phyloP scores from a whole-genome alignment of 352 stramenopile species.

The Thalassiosira livingstoniorum region DNA sequence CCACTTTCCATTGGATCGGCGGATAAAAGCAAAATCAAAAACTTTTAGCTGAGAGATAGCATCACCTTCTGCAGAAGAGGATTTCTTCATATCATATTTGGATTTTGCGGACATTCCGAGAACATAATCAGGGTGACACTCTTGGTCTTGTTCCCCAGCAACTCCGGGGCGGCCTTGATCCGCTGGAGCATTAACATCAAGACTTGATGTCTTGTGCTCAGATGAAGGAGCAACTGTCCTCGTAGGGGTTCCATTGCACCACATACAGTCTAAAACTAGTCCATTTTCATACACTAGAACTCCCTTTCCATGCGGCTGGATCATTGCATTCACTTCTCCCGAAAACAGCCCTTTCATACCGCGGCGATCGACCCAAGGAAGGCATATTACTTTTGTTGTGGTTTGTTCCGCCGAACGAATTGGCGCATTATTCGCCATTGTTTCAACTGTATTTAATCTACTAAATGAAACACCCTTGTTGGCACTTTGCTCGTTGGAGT shows the following conservation, averaged over 20 bases:
- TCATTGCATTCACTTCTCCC: conserved; percentile 32
- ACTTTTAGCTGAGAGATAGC: conserved; percentile 12
- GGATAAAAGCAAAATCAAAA: conserved; percentile 41
- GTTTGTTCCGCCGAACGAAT: conserved; percentile 1
- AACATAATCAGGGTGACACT: neutral
- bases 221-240: neutral
- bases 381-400: conserved; percentile 9
- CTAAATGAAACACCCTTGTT: neutral
- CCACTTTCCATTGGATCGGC: conserved; percentile 32
- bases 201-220: neutral
- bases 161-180: neutral
- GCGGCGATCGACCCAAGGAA: conserved; percentile 23
- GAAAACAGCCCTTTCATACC: conserved; percentile 20
- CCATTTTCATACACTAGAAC: conserved; percentile 26
- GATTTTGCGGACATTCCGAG: conserved; percentile 16
- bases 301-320: conserved; percentile 39
- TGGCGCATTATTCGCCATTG: neutral
- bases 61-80: conserved; percentile 1
- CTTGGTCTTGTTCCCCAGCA: neutral
- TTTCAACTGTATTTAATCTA: neutral
- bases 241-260: conserved; percentile 27
- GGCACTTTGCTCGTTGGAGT: neutral
- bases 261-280: conserved; percentile 10
- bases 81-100: conserved; percentile 11
- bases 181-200: neutral